Conservation (phyloP, 129 eudicot species). For the Ambrosia trifida region DNA sequence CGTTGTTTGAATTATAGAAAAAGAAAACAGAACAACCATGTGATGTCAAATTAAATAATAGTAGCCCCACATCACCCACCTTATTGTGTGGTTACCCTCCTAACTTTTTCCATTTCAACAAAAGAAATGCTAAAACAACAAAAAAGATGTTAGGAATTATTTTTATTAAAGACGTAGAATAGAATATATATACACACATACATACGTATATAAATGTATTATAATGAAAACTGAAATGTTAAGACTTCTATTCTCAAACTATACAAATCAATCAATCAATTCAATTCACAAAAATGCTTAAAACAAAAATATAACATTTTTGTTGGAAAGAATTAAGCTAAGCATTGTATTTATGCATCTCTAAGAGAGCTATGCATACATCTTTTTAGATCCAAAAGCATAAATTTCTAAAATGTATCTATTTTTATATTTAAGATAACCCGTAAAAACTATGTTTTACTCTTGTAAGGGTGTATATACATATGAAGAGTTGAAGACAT, state of each 20-base stretch:
- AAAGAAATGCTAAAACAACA: neutral
- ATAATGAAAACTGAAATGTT: too few species aligned
- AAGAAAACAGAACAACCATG: conserved; percentile 25
- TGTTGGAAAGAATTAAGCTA: too few species aligned
- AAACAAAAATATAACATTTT: neutral
- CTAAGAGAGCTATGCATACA: too few species aligned
- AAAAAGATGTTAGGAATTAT: neutral
- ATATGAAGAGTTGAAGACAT: too few species aligned
- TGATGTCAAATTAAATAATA: conserved; percentile 28
- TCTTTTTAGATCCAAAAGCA: too few species aligned
- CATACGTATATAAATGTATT: too few species aligned
- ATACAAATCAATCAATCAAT: neutral
- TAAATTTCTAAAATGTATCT: too few species aligned
- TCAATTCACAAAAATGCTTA: neutral
- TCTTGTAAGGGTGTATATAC: too few species aligned
- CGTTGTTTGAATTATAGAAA: conserved; percentile 12
- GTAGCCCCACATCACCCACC: conserved; percentile 33
- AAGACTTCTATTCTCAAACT: neutral
- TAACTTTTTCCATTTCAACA: neutral
- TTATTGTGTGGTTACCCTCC: conserved; percentile 10
- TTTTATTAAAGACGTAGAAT: neutral
- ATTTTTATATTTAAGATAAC: too few species aligned
- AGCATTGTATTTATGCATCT: too few species aligned
- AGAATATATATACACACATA: too few species aligned
- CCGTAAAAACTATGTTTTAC: too few species aligned